A percentile compares a stretch with the other conserved stretches of the same genome.
Evolutionary conservation across 192 early-diverging fungal genomes (phyloP).

Genomic region (Gonapodya prolifera): DNA sequence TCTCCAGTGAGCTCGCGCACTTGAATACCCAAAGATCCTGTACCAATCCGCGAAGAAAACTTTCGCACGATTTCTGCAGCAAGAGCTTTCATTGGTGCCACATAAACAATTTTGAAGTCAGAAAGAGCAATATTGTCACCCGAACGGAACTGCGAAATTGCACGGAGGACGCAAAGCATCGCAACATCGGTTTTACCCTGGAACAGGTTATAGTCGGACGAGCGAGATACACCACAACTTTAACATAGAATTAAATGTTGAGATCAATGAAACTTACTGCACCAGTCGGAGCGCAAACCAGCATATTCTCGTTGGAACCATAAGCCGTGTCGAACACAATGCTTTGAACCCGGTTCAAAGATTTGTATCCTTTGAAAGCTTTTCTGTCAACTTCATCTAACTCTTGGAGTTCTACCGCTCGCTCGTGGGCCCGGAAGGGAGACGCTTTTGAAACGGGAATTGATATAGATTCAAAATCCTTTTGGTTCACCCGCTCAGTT

Average conservation of each 20-base stretch:
- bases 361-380: slow-evolving; percentile 71
- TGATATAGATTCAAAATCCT: slow-evolving; percentile 81
- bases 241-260: slow-evolving; percentile 6
- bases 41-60: slow-evolving; percentile 67
- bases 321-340: slow-evolving; percentile 60
- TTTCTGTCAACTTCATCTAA: slow-evolving; percentile 56
- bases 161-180: slow-evolving; percentile 80
- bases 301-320: slow-evolving; percentile 66
- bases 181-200: slow-evolving; percentile 96
- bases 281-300: slow-evolving; percentile 96
- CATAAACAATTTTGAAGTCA: slow-evolving; percentile 97
- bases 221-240: background rate
- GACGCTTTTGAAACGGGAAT: slow-evolving; percentile 69
- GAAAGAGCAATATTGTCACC: slow-evolving; percentile 31
- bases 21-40: slow-evolving; percentile 54
- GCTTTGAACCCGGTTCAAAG: slow-evolving; percentile 90
- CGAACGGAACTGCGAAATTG: slow-evolving; percentile 43
- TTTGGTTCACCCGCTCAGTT: background rate
- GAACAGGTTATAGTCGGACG: background rate
- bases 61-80: slow-evolving; percentile 92
- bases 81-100: slow-evolving; percentile 97
- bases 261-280: slow-evolving; percentile 42
- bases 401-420: slow-evolving; percentile 43
- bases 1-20: slow-evolving; percentile 94
- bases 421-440: slow-evolving; percentile 49